Percentiles rank a stretch among this genome's conserved stretches.
phyloP scores from a whole-genome alignment of 371 early-diverging fungal genomes.

The Homolaphlyctis polyrhiza region DNA sequence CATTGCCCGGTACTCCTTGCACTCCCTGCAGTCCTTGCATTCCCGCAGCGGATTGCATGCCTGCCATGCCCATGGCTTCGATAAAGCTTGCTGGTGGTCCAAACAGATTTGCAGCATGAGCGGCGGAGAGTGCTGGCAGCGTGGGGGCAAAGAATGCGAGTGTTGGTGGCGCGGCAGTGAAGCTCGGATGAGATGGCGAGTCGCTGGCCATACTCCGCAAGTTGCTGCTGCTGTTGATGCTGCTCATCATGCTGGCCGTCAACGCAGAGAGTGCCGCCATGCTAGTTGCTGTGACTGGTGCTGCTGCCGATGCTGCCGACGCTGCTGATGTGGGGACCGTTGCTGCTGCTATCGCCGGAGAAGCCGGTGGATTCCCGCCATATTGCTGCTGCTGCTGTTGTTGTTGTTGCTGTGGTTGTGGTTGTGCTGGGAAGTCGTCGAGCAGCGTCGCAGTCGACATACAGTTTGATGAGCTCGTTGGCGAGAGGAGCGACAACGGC shows the following conservation, averaged over 20 bases:
- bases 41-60: too few relatives aligned
- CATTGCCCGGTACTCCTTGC: too few relatives aligned
- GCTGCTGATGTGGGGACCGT: not conserved
- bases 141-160: not conserved
- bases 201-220: not conserved
- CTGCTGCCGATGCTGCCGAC: not conserved
- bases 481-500: slow-evolving; percentile 1
- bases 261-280: not conserved
- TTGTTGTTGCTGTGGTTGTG: not conserved
- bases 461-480: not conserved
- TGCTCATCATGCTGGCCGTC: not conserved
- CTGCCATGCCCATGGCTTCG: too few relatives aligned
- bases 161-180: not conserved
- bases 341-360: too few relatives aligned
- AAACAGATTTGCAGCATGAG: too few relatives aligned
- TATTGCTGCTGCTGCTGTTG: not conserved
- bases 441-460: not conserved
- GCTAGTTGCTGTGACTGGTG: not conserved
- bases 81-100: too few relatives aligned
- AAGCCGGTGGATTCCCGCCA: too few relatives aligned
- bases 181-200: not conserved
- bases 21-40: too few relatives aligned
- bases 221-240: not conserved
- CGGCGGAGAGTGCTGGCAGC: not conserved
- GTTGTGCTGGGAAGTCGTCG: not conserved